Base-by-base conservation (phyloP, 768 basidiomycete species). In the Trametes coccinea region DNA sequence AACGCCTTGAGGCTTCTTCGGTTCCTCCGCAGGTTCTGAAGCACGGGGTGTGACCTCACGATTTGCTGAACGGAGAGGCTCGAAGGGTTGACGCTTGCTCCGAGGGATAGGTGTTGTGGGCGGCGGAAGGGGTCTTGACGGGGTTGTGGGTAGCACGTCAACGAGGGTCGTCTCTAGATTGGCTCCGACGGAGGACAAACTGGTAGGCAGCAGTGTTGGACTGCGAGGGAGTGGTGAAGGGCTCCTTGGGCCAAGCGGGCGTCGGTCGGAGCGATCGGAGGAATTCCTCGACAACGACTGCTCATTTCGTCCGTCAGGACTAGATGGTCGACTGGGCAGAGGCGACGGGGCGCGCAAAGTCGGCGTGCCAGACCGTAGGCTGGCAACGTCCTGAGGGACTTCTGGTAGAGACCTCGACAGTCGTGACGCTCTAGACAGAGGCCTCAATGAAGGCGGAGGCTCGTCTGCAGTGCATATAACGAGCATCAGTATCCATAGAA, bases 171-270 rank as follows among this genome's bases (percentile, higher is more conserved):
- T 71, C 27, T 84, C 82, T 39, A 78, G 69, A n/a, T 79, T 76
- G 8, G 60, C 56, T 39, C 83, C 82, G 66, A 76, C 72, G 10
- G 79, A 75, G 31, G 79, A 79, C 22, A 80, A 34, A 59, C 56
- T 48, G 17, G 27, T 33, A 48, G 62, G 47, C 47, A 70, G 58
- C 66, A 71, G 53, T 69, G 66, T 37, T 31, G 79, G 67, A 77
- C 75, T 77, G 6, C 75, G 57, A 0, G 76, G 78, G 17, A 84
- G 72, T 29, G 90, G 89, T 16, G 90, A 92, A 14, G 86, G 87
- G 65, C 82, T 83, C 63, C 91, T 81, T n/a, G 91, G 90, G 9
- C 90, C 91, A 61, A 84, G 75, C 10, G 87, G 88, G 58, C 86
- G 84, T 51, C 82, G 78, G 43, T 89, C 88, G 16, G 75, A 70